Percentiles rank a stretch among this genome's conserved stretches.
Evolutionary conservation across 257 asterid genomes (phyloP).

Genomic region (Primulina tabacum): DNA sequence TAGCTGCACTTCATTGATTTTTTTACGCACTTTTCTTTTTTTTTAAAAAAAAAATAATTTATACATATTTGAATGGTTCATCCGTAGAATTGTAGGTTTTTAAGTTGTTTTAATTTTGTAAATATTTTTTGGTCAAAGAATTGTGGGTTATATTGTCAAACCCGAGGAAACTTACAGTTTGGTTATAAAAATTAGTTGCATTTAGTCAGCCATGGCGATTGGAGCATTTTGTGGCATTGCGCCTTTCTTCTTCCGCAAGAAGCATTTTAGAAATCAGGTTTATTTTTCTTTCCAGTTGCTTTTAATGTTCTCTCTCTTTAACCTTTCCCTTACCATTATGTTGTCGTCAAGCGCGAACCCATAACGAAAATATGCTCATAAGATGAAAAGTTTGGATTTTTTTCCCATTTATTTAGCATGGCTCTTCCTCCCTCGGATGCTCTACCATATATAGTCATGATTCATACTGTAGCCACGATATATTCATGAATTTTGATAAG

Average conservation of each 20-base stretch:
- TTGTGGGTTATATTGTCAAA: not conserved
- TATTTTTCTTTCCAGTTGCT: not conserved
- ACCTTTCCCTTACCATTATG: too few relatives aligned
- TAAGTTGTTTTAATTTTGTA: constrained; percentile 7
- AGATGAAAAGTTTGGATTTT: not conserved
- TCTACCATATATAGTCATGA: too few relatives aligned
- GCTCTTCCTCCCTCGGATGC: too few relatives aligned
- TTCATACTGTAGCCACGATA: too few relatives aligned
- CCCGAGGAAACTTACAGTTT: not conserved
- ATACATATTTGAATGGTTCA: constrained; percentile 29
- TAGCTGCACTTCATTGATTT: constrained; percentile 29
- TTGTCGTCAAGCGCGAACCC: not conserved
- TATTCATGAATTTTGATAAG: not conserved
- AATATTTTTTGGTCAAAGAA: not conserved
- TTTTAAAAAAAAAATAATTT: too few relatives aligned
- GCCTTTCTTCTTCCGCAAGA: constrained; percentile 45
- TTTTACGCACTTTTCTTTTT: not conserved
- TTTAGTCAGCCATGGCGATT: constrained; percentile 37
- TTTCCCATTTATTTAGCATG: too few relatives aligned
- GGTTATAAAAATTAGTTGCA: constrained; percentile 9
- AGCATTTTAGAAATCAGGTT: constrained; percentile 45
- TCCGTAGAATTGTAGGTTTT: constrained; percentile 27
- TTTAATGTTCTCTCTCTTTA: not conserved
- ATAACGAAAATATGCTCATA: not conserved
- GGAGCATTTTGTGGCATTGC: constrained; percentile 49